Evolutionary conservation across 768 basidiomycete species (phyloP).

Genomic region (Panaeolus cyanescens): DNA sequence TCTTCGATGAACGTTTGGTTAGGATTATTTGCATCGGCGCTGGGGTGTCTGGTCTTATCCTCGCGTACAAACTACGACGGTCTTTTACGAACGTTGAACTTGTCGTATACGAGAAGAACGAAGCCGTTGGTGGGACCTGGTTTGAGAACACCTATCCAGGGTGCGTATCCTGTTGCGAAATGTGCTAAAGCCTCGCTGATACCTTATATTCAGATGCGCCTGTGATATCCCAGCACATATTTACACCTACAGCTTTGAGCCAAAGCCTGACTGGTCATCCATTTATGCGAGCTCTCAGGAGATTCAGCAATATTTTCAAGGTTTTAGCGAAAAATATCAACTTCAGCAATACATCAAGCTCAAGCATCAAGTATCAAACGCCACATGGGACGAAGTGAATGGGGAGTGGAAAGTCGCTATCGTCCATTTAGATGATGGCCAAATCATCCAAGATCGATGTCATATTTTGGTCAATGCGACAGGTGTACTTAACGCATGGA

Average conservation of each 20-base stretch:
- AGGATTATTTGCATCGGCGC: neutral
- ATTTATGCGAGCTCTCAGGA: slow-evolving; percentile 42
- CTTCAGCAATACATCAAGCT: slow-evolving; percentile 43
- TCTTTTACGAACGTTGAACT: neutral
- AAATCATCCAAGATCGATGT: slow-evolving; percentile 34
- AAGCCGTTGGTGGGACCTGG: slow-evolving; percentile 55
- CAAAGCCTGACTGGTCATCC: slow-evolving; percentile 39
- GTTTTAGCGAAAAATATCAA: slow-evolving; percentile 41
- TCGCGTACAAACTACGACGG: neutral
- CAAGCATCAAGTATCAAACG: slow-evolving; percentile 43
- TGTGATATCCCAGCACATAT: slow-evolving; percentile 46
- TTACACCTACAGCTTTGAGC: slow-evolving; percentile 50
- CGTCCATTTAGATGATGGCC: slow-evolving; percentile 37
- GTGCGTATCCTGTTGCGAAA: neutral
- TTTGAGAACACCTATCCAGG: slow-evolving; percentile 42
- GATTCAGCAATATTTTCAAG: slow-evolving; percentile 44
- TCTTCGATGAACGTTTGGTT: neutral
- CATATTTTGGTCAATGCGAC: slow-evolving; percentile 53
- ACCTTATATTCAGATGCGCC: slow-evolving; percentile 38
- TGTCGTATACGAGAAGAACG: slow-evolving; percentile 37
- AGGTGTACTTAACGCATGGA: slow-evolving; percentile 49
- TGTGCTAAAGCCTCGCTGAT: neutral
- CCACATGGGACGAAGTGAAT: slow-evolving; percentile 36
- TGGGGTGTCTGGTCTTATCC: slow-evolving; percentile 20
- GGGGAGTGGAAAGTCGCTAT: slow-evolving; percentile 18